Conservation (phyloP, 495 filamentous ascomycete genomes). For the Penicillium arizonense region DNA sequence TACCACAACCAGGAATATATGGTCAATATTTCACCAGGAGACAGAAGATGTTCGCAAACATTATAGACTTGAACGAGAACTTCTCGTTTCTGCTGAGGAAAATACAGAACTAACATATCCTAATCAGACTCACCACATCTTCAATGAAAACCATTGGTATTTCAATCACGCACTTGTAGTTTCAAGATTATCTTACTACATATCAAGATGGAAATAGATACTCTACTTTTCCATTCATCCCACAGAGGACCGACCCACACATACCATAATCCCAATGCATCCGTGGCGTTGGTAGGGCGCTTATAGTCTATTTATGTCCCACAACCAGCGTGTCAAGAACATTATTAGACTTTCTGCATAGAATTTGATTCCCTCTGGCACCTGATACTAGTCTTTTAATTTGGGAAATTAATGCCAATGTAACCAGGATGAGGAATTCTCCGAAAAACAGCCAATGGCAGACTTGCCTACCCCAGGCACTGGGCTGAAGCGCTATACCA, state of each 20-base stretch:
- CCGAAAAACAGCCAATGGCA: constrained; percentile 2
- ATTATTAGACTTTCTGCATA: background rate
- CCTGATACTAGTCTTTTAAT: background rate
- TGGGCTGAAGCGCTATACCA: background rate
- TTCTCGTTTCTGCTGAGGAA: too few species aligned
- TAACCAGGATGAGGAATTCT: background rate
- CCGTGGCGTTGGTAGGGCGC: constrained; percentile 19
- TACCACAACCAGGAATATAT: too few species aligned
- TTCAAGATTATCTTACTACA: background rate
- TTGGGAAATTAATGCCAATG: background rate
- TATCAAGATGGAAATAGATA: background rate
- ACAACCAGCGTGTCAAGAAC: constrained; percentile 14
- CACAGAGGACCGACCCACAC: background rate
- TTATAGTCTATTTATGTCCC: constrained; percentile 24
- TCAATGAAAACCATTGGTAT: too few species aligned
- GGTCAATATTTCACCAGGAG: too few species aligned
- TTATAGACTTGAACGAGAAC: too few species aligned
- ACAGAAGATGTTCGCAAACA: too few species aligned
- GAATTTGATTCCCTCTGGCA: background rate
- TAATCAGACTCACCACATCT: too few species aligned
- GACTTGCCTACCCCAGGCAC: background rate
- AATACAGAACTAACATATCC: too few species aligned
- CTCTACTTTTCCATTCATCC: too few species aligned
- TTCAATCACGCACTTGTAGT: too few species aligned
- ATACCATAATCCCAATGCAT: background rate